phyloP scores from a whole-genome alignment of 2,329 filamentous ascomycete genomes.

The Ophiostoma himal-ulmi region DNA sequence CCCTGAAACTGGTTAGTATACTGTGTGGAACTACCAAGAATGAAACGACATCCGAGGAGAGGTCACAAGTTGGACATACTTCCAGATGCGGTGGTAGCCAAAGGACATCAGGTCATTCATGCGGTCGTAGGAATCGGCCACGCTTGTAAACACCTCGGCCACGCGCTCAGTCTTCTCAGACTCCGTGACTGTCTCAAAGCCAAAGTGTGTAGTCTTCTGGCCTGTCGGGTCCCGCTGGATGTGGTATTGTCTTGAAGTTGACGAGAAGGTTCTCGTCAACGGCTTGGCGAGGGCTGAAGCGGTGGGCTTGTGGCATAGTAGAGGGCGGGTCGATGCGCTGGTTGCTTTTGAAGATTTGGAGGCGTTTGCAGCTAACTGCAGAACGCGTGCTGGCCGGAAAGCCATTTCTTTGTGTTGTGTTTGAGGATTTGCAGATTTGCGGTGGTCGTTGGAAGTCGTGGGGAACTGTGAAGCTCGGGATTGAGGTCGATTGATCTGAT shows the following conservation, averaged over 20 bases:
- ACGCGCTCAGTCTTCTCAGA: constrained; percentile 67
- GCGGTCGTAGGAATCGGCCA: constrained; percentile 87
- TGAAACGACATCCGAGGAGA: neutral
- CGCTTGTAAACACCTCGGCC: constrained; percentile 85
- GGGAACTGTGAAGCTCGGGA: neutral
- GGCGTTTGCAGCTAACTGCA: constrained; percentile 1
- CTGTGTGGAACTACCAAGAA: too few relatives aligned
- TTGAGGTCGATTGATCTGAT: constrained; percentile 2
- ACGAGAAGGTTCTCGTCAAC: neutral
- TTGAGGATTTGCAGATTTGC: neutral
- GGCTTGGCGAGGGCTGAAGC: neutral
- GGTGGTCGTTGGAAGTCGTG: neutral
- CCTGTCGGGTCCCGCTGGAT: neutral
- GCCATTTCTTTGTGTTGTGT: constrained; percentile 12
- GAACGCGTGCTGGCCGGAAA: constrained; percentile 2
- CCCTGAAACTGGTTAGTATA: constrained; percentile 39
- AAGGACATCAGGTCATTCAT: constrained; percentile 99
- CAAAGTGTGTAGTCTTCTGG: constrained; percentile 68
- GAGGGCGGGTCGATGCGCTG: neutral
- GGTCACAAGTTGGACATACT: constrained; percentile 40
- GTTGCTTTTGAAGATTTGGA: neutral
- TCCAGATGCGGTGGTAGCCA: constrained; percentile 95
- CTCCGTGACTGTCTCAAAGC: constrained; percentile 78
- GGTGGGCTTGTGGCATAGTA: neutral
- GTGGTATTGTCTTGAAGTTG: neutral